Conservation (phyloP, 2,329 filamentous ascomycete species). For the Cercospora sp. region DNA sequence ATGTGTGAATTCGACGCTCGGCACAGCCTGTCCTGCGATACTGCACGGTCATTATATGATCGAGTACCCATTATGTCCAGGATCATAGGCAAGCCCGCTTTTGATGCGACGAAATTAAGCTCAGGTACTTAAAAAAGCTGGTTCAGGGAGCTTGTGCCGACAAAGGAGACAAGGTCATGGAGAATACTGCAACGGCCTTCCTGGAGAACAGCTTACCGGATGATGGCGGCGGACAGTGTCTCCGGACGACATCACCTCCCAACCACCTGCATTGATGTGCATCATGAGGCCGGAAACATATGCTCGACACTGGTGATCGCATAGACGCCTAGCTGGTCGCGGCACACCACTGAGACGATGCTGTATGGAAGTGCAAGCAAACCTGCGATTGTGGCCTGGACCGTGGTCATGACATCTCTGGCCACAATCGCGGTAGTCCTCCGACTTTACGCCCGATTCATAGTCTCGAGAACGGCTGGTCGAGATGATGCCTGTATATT, state of each 20-base stretch:
- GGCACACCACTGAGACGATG: neutral
- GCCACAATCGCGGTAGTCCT: constrained; percentile 22
- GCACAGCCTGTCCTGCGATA: neutral
- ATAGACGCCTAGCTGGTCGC: neutral
- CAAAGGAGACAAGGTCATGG: neutral
- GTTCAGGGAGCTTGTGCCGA: neutral
- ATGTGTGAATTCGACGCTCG: neutral
- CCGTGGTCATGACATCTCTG: constrained; percentile 26
- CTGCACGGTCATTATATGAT: neutral
- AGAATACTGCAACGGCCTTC: neutral
- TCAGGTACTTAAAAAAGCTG: neutral
- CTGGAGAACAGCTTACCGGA: neutral
- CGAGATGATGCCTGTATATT: constrained; percentile 16
- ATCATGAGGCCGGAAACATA: neutral
- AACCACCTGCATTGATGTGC: neutral
- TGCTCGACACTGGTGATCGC: neutral
- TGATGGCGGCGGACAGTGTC: neutral
- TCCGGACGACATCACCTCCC: neutral
- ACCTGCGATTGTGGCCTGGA: constrained; percentile 23
- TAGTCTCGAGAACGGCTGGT: constrained; percentile 13
- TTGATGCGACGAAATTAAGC: neutral
- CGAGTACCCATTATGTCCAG: neutral
- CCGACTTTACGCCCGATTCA: constrained; percentile 23
- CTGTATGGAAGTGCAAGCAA: neutral
- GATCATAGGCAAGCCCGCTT: neutral